Conservation (phyloP, 164 flowering plant species). For the Nymphaea thermarum region DNA sequence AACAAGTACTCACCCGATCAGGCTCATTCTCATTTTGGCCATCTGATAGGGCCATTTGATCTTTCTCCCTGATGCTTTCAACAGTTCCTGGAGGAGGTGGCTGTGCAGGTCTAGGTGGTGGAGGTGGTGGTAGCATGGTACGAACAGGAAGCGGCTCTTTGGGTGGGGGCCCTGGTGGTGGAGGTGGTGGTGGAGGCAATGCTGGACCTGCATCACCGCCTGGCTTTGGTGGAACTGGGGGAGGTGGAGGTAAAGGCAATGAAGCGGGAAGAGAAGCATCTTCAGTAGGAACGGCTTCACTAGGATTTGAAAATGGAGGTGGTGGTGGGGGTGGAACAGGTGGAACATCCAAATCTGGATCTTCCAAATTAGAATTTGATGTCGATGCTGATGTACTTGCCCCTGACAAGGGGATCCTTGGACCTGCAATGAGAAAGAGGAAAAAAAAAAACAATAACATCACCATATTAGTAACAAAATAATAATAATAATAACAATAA, state of each 20-base stretch:
- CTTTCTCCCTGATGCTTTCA: slow-evolving; percentile 31
- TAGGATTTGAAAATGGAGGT: slow-evolving; percentile 47
- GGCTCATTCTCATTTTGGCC: slow-evolving; percentile 22
- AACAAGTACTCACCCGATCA: slow-evolving; percentile 26
- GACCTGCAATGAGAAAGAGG: slow-evolving; percentile 37
- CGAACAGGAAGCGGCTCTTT: slow-evolving; percentile 36
- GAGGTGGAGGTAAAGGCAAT: slow-evolving; percentile 54
- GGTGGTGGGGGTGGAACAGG: slow-evolving; percentile 91
- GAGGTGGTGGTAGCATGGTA: slow-evolving; percentile 35
- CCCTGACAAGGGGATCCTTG: slow-evolving; percentile 62
- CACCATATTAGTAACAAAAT: not conserved
- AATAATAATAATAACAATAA: not conserved
- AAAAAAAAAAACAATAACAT: slow-evolving; percentile 1
- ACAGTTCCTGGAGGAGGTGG: slow-evolving; percentile 69
- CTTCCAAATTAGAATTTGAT: slow-evolving; percentile 52
- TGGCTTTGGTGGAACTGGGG: slow-evolving; percentile 79
- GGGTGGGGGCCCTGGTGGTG: slow-evolving; percentile 72
- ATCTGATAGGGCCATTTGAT: slow-evolving; percentile 24
- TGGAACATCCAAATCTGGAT: slow-evolving; percentile 32
- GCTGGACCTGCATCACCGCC: slow-evolving; percentile 30
- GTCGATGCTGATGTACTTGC: slow-evolving; percentile 61
- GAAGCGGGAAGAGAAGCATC: slow-evolving; percentile 43
- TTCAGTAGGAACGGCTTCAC: slow-evolving; percentile 29
- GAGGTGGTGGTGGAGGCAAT: slow-evolving; percentile 63
- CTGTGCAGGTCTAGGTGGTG: slow-evolving; percentile 41